phyloP scores from a whole-genome alignment of 2,329 filamentous ascomycete genomes.

The Alternaria panax region DNA sequence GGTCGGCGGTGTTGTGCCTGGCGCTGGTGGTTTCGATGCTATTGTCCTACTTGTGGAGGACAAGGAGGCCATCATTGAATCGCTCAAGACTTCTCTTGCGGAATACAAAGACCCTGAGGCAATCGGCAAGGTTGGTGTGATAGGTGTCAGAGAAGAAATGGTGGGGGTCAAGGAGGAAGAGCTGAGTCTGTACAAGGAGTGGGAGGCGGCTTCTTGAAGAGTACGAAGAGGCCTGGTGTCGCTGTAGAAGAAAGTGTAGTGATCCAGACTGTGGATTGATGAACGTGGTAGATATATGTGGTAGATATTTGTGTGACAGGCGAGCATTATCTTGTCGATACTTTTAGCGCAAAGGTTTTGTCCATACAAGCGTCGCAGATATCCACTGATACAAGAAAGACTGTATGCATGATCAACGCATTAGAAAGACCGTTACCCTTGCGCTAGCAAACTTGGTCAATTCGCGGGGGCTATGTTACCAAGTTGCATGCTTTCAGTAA shows the following conservation, averaged over 20 bases:
- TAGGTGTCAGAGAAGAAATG: constrained; percentile 76
- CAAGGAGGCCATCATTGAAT: constrained; percentile 67
- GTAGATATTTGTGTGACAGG: background rate
- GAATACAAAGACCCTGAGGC: constrained; percentile 65
- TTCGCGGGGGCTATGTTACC: background rate
- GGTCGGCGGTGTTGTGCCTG: constrained; percentile 89
- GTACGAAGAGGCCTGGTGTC: background rate
- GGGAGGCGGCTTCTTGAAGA: constrained; percentile 33
- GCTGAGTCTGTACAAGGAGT: constrained; percentile 50
- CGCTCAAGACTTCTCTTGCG: constrained; percentile 68
- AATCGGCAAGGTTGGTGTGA: constrained; percentile 66
- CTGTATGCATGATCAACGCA: background rate
- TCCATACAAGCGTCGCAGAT: background rate
- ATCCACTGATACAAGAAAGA: background rate
- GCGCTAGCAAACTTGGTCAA: background rate
- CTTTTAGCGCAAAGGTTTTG: constrained; percentile 7
- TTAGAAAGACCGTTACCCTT: background rate
- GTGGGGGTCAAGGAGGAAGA: constrained; percentile 64
- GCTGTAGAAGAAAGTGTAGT: background rate
- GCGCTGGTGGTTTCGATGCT: constrained; percentile 93
- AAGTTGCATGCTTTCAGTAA: background rate
- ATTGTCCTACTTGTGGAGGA: constrained; percentile 81
- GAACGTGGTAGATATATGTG: background rate
- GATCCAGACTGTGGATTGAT: background rate
- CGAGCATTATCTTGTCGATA: background rate